phyloP scores from a whole-genome alignment of 192 early-diverging fungal genomes.

The Backusella liffmaniae region DNA sequence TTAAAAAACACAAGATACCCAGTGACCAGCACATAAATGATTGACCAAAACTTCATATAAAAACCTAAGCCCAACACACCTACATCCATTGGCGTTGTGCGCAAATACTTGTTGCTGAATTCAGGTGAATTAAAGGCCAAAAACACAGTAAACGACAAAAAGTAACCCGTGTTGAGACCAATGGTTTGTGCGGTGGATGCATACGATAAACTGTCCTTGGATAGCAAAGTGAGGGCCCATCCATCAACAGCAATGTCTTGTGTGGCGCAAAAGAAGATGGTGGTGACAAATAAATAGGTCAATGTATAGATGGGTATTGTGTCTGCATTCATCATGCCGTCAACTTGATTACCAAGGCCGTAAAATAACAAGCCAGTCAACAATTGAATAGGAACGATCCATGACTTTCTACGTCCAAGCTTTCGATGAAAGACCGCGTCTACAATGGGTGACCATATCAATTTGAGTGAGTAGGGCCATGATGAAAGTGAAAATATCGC shows the following conservation, averaged over 20 bases:
- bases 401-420: conserved; percentile 91
- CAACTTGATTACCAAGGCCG: conserved; percentile 78
- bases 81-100: conserved; percentile 59
- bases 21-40: conserved; percentile 87
- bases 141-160: conserved; percentile 95
- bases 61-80: conserved; percentile 80
- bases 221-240: conserved; percentile 92
- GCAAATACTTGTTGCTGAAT: conserved; percentile 93
- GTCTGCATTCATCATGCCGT: conserved; percentile 48
- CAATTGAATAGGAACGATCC: conserved; percentile 98
- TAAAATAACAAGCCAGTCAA: conserved; percentile 77
- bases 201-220: conserved; percentile 89
- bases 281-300: conserved; percentile 73
- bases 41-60: conserved; percentile 94
- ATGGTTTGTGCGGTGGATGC: conserved; percentile 96
- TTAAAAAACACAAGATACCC: conserved; percentile 79
- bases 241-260: conserved; percentile 83
- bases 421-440: conserved; percentile 82
- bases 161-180: conserved; percentile 94
- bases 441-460: conserved; percentile 97
- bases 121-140: conserved; percentile 93
- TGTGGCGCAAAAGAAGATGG: conserved; percentile 95
- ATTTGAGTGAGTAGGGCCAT: conserved; percentile 97
- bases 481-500: conserved; percentile 92
- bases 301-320: conserved; percentile 64